phyloP scores from a whole-genome alignment of 345 rosid species.

The Gossypium bickii region DNA sequence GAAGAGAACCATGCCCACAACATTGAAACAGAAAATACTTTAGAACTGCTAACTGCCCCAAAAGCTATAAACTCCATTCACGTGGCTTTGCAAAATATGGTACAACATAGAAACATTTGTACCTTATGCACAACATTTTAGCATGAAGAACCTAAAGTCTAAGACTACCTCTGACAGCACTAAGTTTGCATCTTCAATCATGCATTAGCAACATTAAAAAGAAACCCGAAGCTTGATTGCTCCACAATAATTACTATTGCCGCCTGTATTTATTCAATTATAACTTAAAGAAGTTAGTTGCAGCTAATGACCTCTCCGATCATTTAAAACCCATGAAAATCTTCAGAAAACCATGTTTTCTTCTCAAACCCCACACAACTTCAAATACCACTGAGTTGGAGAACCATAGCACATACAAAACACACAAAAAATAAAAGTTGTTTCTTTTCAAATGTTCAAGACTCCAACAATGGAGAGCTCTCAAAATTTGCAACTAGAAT shows the following conservation, averaged over 20 bases:
- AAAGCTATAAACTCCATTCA: background rate
- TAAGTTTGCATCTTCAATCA: background rate
- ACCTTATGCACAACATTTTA: background rate
- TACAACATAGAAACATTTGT: background rate
- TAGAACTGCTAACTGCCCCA: background rate
- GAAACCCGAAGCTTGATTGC: background rate
- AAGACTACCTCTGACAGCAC: background rate
- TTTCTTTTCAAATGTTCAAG: background rate
- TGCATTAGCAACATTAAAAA: background rate
- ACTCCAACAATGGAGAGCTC: background rate
- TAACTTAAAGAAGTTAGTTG: background rate
- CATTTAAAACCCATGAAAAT: background rate
- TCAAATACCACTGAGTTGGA: background rate
- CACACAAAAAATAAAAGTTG: background rate
- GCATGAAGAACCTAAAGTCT: background rate
- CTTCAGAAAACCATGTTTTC: conserved; percentile 3
- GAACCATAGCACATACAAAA: background rate
- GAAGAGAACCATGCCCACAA: background rate
- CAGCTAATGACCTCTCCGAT: background rate
- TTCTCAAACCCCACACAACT: background rate
- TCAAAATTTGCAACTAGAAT: background rate
- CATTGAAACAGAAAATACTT: background rate
- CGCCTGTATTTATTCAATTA: background rate
- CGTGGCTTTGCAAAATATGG: background rate
- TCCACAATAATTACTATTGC: conserved; percentile 4